Conservation (phyloP, 768 basidiomycete species). For the Calvatia gigantea region DNA sequence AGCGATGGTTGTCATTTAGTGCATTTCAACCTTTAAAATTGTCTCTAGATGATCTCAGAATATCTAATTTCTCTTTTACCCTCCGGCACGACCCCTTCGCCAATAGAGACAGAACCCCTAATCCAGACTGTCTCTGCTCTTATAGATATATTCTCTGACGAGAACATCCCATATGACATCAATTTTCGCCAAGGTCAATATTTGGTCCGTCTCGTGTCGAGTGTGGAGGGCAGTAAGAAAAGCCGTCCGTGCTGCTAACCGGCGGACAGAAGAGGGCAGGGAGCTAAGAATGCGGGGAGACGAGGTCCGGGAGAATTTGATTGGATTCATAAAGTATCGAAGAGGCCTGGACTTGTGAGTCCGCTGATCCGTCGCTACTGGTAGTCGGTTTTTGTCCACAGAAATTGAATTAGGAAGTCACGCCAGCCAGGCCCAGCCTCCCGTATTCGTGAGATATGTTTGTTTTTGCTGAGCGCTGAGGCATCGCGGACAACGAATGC, state of each 20-base stretch:
- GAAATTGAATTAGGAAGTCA: no score
- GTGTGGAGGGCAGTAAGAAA: conserved; percentile 61
- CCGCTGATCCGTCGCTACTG: not conserved
- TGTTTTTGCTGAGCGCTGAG: no score
- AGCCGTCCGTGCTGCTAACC: conserved; percentile 62
- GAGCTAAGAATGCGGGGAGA: conserved; percentile 70
- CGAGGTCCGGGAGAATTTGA: conserved; percentile 71
- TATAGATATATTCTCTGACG: conserved; percentile 93
- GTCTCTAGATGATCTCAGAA: conserved; percentile 50
- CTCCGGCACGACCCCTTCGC: conserved; percentile 31
- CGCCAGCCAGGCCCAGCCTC: no score
- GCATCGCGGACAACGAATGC: no score
- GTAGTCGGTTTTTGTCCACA: not conserved
- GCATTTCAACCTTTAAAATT: not conserved
- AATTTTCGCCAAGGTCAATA: conserved; percentile 70
- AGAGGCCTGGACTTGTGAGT: conserved; percentile 44
- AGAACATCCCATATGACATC: conserved; percentile 71
- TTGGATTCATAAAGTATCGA: conserved; percentile 75
- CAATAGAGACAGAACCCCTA: conserved; percentile 59
- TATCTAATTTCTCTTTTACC: conserved; percentile 69
- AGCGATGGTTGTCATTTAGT: conserved; percentile 10
- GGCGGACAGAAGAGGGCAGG: conserved; percentile 60
- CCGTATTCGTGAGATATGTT: no score
- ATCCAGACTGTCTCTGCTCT: conserved; percentile 79
- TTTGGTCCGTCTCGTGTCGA: conserved; percentile 50